Base-by-base conservation (phyloP, 176 grass and related monocot species). In the Elymus sibiricus region DNA sequence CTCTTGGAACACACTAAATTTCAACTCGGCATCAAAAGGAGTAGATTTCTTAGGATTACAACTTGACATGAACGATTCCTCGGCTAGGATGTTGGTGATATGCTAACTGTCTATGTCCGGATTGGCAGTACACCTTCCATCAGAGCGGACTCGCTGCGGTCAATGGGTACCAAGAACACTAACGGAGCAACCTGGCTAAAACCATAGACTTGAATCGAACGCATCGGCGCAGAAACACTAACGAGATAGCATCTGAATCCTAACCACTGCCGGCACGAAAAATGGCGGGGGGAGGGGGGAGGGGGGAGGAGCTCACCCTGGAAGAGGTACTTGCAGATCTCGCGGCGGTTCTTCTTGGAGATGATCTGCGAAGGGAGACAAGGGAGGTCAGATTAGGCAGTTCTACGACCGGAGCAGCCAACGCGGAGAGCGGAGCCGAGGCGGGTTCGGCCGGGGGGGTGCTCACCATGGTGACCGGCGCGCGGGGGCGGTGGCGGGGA, bases 281-380 rank as follows among this genome's bases (percentile, higher is more conserved):
- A 22, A 65, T 16, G 67, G 11, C 19, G 14, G n/a, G 25, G 0
- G 5, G n/a, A 21, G 0, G 5, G 0, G 42, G 6, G 5, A 6
- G n/a, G 15, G 24, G 1, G 40, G 22, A 39, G 14, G 22, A 5
- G 9, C 78, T 64, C 21, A 91, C 92, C 92, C 64, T 94, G 92
- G 89, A 94, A 94, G 86, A 94, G 92, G 86, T 91, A 94, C 81
- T 89, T 94, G 92, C 92, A 94, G 86, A 94, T 91, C 89, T 89
- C 87, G 62, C 81, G 89, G 28, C 89, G 86, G 29, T 94, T 94
- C 84, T 91, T 94, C 92, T 94, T 94, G 37, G 92, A 86, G 64
- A 94, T 94, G 89, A 94, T 94, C 92, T 94, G 84, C 59, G 27
- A 38, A 44, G 2, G 22, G 70, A 24, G 42, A 25, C 8, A 51